Conservation (phyloP, 164 flowering plant species). For the Sedum album region DNA sequence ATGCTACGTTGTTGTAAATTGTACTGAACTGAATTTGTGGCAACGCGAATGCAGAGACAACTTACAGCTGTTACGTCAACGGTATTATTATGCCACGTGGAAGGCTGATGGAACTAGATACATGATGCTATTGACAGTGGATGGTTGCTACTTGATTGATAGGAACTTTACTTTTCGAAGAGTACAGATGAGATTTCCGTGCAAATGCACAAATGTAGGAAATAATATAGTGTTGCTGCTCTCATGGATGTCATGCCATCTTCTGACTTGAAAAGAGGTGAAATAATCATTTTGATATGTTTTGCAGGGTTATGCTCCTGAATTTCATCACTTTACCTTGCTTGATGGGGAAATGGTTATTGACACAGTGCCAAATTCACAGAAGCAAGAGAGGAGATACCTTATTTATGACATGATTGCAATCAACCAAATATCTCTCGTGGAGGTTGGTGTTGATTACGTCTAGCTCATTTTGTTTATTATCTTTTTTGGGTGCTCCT, state of each 20-base stretch:
- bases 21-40: no score
- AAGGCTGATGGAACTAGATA: constrained; percentile 99
- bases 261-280: background rate
- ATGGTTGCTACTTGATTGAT: constrained; percentile 92
- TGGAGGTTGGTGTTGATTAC: constrained; percentile 51
- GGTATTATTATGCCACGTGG: constrained; percentile 98
- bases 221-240: constrained; percentile 7
- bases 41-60: constrained; percentile 53
- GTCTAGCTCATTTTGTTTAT: background rate
- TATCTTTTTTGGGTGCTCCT: no score
- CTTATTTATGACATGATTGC: constrained; percentile 93
- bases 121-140: constrained; percentile 84
- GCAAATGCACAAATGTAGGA: constrained; percentile 44
- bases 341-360: constrained; percentile 99
- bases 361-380: constrained; percentile 69
- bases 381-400: constrained; percentile 84
- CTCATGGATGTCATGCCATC: background rate
- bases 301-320: constrained; percentile 38
- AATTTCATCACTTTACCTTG: constrained; percentile 60
- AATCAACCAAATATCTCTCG: constrained; percentile 41
- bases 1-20: no score
- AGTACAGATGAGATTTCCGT: background rate
- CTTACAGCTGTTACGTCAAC: constrained; percentile 70
- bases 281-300: constrained; percentile 11
- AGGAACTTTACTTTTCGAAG: constrained; percentile 19